Base-by-base conservation (phyloP, 192 early-diverging fungal genomes). In the Umbelopsis vinacea region DNA sequence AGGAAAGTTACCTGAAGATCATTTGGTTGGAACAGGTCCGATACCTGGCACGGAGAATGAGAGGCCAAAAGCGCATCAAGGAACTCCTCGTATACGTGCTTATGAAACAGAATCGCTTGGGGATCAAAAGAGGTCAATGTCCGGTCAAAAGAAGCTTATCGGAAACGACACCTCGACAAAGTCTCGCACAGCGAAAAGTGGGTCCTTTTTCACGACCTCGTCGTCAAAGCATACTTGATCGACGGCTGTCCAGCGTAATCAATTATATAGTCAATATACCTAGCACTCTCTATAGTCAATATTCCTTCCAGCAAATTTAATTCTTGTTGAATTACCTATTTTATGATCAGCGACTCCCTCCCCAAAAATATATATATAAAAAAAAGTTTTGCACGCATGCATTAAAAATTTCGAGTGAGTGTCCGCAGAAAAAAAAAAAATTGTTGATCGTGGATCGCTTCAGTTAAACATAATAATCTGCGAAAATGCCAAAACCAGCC, bases 401-500 rank as follows among this genome's bases (percentile, higher is more conserved):
- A 29, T 29, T 29, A 29, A 29, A 29, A 29, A 29, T 29, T 29
- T 29, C 29, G 29, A 29, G 29, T 29, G 29, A 29, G 29, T 29
- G n/a, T 29, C 29, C 29, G 1, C 29, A 3, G 3, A 29, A 3
- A 43, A 43, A 43, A 43, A 43, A 43, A 43, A 43, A 43, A 43
- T 11, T 43, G 11, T 6, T 43, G 8, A 43, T 43, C 6, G 40
- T 12, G 11, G 40, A 43, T 43, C 40, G 11, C 40, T 43, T 43
- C 40, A 11, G 9, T 50, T 17, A 21, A 19, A 50, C 19, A n/a
- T 19, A 6, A 6, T 50, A 21, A 50, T 50, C 15, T 19, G 15
- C 15, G 63, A 60, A 67, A 48, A n/a, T 33, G 77, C 12, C 75
- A 79, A 46, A 80, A 79, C 23, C 75, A 80, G 46, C 71, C 80